Evolutionary conservation across 768 basidiomycete genomes (phyloP), one percentile per base, ranked within the genome.

Genomic region (Rhodosporidiobolus odoratus): DNA sequence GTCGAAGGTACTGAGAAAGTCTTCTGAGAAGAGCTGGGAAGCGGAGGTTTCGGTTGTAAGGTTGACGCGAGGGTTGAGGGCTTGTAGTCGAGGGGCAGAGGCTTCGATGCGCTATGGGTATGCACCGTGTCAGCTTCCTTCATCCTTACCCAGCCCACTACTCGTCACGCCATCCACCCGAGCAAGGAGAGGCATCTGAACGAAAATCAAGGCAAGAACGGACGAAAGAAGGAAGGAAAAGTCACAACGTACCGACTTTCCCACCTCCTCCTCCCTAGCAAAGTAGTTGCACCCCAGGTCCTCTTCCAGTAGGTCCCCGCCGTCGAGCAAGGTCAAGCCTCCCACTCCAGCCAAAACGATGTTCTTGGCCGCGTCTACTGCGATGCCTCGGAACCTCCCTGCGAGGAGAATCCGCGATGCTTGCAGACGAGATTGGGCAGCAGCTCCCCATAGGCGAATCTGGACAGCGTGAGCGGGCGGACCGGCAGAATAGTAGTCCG

Each of bases 281-380:
- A 98, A 88, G 83, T 97, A 96, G 21, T 92, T 91, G 7, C 88
- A 85, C 19, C 92, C 92, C 41, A 98, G 85, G 81, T 98, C 96
- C 79, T 91, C 88, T 78, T 88, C 87, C 27, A 82, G 77, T 41
- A 99, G 90, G 19, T 84, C 81, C 72, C 86, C 87, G 30, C 83
- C 82, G 80, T 99, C 96, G 75, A 91, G 84, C 48, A 98, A 84
- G 69, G 96, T 82, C 70, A 99, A 81, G 78, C 86, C 88, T 34
- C 96, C 96, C 65, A 99, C 91, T 48, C 96, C 96, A 16, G 96
- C 91, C 57, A 99, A 85, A 25, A 98, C 95, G 78, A 99, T 89
- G 78, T 99, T 99, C 81, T 98, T 99, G 80, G 97, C 89, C 23
- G 88, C 86, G 79, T 99, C 96, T 12, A 92, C 92, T 48, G 96